Base-by-base conservation (phyloP, 345 rosid species). In the Heritiera fomes region DNA sequence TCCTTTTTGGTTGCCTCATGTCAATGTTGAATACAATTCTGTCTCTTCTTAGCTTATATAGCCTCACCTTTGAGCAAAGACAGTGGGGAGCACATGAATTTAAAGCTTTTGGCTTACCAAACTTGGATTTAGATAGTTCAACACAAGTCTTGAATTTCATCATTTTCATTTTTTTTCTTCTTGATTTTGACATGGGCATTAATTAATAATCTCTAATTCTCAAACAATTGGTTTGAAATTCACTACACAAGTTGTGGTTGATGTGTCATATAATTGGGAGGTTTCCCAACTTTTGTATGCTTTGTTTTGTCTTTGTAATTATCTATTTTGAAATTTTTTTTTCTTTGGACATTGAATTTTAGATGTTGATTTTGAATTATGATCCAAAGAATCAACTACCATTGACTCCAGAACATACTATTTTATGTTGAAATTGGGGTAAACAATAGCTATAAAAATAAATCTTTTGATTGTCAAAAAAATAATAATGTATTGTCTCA, bases 21-120 rank as follows among this genome's bases (percentile, higher is more conserved):
- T 56, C 50, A 38, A 38, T 1, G 3, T 40, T 5, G 34, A 23
- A n/a, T 40, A 38, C 6, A 11, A 6, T 73, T 34, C 0, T 55
- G 76, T 73, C 76, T 73, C 47, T 52, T 73, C 62, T 73, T 73
- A n/a, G 32, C 64, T 38, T 55, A 10, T 41, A 41, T 41, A 4
- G 6, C 6, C 43, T 41, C 43, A 66, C 14, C 45, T 18, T 41
- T 66, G 30, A 40, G 71, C 11, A 30, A 41, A 49, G 60, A 49
- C 59, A 71, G 13, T 1, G 28, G 4, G 41, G 10, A 30, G 4
- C 38, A 70, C 58, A 49, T 70, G 58, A 14, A 49, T 49, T 49
- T 70, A 70, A 43, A 18, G 50, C 71, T 66, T 18, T 40, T 12
- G 67, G 11, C 41, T 66, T 18, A 18, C 50, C 28, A 41, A 17